phyloP scores from a whole-genome alignment of 371 early-diverging fungal genomes.

The Circinella minor region DNA sequence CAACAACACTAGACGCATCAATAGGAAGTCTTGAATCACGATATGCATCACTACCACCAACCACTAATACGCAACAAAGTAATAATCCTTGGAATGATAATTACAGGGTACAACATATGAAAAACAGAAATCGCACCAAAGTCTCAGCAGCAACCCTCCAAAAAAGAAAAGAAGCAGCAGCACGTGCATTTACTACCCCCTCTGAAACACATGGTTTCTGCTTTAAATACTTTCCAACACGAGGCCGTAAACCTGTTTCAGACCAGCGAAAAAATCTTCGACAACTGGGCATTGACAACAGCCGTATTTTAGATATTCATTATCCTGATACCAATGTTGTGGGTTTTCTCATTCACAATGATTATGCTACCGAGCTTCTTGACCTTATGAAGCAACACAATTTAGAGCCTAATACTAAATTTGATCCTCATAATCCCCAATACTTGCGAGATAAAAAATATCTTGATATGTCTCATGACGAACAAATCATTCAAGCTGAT shows the following conservation, averaged over 20 bases:
- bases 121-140: not conserved
- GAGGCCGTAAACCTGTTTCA: not conserved
- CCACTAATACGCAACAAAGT: too few relatives aligned
- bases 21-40: too few relatives aligned
- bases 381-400: not conserved
- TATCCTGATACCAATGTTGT: constrained; percentile 4
- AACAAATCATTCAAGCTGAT: too few relatives aligned
- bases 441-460: too few relatives aligned
- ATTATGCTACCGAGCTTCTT: not conserved
- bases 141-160: not conserved
- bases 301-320: constrained; percentile 12
- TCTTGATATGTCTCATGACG: too few relatives aligned
- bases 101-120: not conserved
- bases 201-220: constrained; percentile 7
- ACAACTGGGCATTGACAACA: not conserved
- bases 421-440: not conserved
- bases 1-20: too few relatives aligned
- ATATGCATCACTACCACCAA: too few relatives aligned
- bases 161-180: not conserved
- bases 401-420: not conserved
- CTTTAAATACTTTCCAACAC: not conserved
- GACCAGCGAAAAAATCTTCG: not conserved
- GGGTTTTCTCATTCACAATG: constrained; percentile 5
- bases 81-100: too few relatives aligned
- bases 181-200: not conserved